phyloP scores from a whole-genome alignment of 23 red algal species.

The Gracilaria caudata region DNA sequence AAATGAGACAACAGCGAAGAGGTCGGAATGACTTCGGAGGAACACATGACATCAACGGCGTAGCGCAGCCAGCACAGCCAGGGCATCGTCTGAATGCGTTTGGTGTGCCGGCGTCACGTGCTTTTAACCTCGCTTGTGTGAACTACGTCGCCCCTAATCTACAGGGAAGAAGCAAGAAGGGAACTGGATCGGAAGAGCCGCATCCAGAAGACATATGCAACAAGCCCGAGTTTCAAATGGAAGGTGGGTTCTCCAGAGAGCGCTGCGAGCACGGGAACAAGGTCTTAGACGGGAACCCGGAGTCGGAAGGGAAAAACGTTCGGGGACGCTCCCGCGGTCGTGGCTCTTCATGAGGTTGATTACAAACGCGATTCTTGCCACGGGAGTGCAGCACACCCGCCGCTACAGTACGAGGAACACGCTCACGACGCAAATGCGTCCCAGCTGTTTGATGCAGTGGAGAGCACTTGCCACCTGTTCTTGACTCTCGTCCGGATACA shows the following conservation, averaged over 20 bases:
- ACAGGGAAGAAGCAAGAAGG: constrained; percentile 17
- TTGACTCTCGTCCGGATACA: background rate
- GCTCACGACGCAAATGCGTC: background rate
- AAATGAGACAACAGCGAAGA: constrained; percentile 39
- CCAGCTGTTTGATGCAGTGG: background rate
- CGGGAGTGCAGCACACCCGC: background rate
- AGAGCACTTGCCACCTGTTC: background rate
- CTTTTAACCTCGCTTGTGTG: constrained; percentile 54
- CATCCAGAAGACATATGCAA: constrained; percentile 29
- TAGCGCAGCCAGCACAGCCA: constrained; percentile 13
- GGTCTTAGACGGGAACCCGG: background rate
- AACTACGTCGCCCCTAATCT: constrained; percentile 38
- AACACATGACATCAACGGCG: constrained; percentile 48
- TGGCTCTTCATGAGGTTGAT: background rate
- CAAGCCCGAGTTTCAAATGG: constrained; percentile 12
- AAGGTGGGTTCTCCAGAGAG: background rate
- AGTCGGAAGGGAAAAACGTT: background rate
- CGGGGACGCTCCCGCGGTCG: constrained; percentile 6
- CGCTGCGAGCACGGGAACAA: constrained; percentile 18
- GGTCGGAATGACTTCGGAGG: constrained; percentile 46
- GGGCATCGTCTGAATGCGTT: constrained; percentile 40
- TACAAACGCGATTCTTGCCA: background rate
- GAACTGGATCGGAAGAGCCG: background rate
- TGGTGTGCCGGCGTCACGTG: constrained; percentile 38
- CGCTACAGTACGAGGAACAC: background rate